phyloP scores from a whole-genome alignment of 1,284 basidiomycete species.

The Irpex sp. region DNA sequence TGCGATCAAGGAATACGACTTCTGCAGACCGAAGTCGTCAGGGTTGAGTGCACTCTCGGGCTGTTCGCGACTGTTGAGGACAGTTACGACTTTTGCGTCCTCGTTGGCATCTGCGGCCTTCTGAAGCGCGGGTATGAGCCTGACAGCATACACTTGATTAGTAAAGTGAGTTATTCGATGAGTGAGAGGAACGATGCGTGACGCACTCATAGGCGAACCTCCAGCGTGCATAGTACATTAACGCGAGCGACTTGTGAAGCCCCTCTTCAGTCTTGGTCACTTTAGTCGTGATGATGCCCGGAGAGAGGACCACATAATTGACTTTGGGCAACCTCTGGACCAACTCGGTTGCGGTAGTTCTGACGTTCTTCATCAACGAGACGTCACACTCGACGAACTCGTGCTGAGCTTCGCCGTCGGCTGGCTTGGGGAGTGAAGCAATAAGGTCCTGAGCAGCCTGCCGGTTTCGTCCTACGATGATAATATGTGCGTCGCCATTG shows the following conservation, averaged over 20 bases:
- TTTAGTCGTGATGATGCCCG: constrained; percentile 26
- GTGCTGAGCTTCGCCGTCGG: constrained; percentile 20
- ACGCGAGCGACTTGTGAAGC: constrained; percentile 23
- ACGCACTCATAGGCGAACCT: constrained; percentile 24
- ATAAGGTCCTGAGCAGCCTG: constrained; percentile 34
- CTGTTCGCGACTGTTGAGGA: constrained; percentile 17
- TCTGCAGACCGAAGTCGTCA: constrained; percentile 33
- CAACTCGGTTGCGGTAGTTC: constrained; percentile 24
- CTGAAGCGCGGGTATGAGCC: constrained; percentile 22
- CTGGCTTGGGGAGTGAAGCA: constrained; percentile 26
- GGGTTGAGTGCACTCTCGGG: constrained; percentile 24
- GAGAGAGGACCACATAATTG: constrained; percentile 33
- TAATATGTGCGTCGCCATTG: constrained; percentile 31
- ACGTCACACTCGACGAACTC: constrained; percentile 36
- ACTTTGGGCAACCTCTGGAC: constrained; percentile 25
- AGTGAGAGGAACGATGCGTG: neutral
- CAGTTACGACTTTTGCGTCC: constrained; percentile 25
- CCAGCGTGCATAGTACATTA: constrained; percentile 29
- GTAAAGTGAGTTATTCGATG: neutral
- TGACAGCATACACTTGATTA: neutral
- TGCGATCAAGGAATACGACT: constrained; percentile 22
- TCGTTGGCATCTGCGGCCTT: constrained; percentile 23
- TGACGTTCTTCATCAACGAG: constrained; percentile 31
- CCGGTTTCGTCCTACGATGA: constrained; percentile 33
- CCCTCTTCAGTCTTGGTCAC: constrained; percentile 29